Percentiles rank a stretch among this genome's conserved stretches.
Evolutionary conservation across 208 protist species (phyloP).

Genomic region (Kentomonas sorsogonicus): DNA sequence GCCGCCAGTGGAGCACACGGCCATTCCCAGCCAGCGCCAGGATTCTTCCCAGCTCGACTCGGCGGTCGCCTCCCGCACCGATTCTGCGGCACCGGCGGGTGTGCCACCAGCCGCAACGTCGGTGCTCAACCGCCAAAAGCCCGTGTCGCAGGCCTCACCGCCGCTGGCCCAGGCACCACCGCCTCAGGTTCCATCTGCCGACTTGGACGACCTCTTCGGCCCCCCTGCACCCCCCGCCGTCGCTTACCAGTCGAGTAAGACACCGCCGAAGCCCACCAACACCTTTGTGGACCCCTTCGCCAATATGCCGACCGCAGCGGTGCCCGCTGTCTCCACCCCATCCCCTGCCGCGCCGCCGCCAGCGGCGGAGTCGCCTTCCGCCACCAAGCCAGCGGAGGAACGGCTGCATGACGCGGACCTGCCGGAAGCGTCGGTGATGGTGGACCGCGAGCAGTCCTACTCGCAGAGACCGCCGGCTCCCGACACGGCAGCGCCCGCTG

Average conservation of each 20-base stretch:
- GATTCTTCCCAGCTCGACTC: no score
- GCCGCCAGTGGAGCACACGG: not conserved
- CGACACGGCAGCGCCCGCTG: no score
- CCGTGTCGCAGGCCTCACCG: not conserved
- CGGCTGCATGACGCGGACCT: not conserved
- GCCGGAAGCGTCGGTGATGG: not conserved
- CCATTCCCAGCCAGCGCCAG: no score
- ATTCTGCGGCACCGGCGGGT: no score
- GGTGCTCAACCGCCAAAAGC: not conserved
- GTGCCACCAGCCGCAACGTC: not conserved
- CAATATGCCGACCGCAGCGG: not conserved
- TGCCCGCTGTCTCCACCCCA: not conserved
- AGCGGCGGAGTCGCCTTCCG: not conserved
- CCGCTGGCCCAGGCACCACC: not conserved
- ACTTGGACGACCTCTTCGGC: slow-evolving; percentile 25
- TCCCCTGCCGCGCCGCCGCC: not conserved
- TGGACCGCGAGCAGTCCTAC: not conserved
- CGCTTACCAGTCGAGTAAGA: no score
- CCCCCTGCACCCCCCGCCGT: not conserved
- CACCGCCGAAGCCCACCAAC: not conserved
- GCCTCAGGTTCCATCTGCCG: not conserved
- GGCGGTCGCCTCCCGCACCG: no score
- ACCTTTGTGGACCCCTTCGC: not conserved
- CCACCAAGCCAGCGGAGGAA: slow-evolving; percentile 7
- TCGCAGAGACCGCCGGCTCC: no score